These are phyloP conservation scores for Globisporangium middletonii DNA, from an alignment of 352 stramenopile genomes.

Conservation along the genomic window DNA sequence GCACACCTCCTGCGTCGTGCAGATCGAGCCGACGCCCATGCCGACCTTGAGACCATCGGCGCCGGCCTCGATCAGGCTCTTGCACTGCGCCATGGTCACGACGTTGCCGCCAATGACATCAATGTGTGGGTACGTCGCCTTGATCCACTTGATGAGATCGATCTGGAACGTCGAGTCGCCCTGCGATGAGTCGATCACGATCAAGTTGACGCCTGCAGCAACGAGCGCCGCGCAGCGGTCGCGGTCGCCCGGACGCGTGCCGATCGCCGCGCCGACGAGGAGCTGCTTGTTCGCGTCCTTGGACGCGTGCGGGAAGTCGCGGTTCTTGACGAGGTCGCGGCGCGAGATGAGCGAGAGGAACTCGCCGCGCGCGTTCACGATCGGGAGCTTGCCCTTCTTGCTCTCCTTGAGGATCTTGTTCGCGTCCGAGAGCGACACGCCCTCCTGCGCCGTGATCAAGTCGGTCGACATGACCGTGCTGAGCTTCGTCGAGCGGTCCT, in stretches of 20 bases:
- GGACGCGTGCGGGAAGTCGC: constrained; percentile 95
- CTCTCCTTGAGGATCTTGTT: constrained; percentile 97
- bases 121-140: constrained; percentile 91
- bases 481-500: constrained; percentile 88
- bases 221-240: constrained; percentile 90
- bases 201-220: constrained; percentile 96
- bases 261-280: constrained; percentile 97
- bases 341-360: constrained; percentile 98
- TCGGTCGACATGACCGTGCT: constrained; percentile 87
- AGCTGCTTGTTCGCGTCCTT: constrained; percentile 99
- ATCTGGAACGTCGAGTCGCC: constrained; percentile 95
- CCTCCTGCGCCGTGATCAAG: constrained; percentile 93
- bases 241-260: constrained; percentile 95
- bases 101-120: constrained; percentile 99
- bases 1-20: constrained; percentile 99
- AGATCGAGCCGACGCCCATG: constrained; percentile 99
- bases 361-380: constrained; percentile 97
- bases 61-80: constrained; percentile 98
- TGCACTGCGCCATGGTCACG: constrained; percentile 96
- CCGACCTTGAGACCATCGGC: constrained; percentile 99
- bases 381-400: constrained; percentile 99
- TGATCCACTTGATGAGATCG: constrained; percentile 93
- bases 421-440: constrained; percentile 93
- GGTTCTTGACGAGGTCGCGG: constrained; percentile 97
- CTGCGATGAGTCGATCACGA: constrained; percentile 99